Base-by-base conservation (phyloP, 257 asterid genomes). In the Ajuga chamaepitys region DNA sequence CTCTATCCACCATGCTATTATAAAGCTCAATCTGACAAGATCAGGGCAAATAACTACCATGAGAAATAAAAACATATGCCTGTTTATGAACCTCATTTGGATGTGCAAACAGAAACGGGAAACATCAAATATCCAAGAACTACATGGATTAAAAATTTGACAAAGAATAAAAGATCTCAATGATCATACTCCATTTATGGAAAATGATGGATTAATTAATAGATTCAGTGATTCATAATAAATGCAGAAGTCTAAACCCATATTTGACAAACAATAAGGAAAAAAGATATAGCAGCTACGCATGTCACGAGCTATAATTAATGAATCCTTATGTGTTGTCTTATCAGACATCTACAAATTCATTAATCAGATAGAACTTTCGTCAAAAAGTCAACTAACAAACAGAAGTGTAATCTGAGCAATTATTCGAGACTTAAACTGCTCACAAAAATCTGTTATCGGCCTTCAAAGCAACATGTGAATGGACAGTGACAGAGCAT, bases 1-100 rank as follows among this genome's bases (percentile, higher is more conserved):
- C 96, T 83, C 85, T 84, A 70, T 88, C 87, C 72, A 88, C 95
- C 84, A 86, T 75, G 82, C 89, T 85, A 66, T 88, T 83, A 70
- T 91, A 91, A 67, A 91, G 78, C 79, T 83, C 95, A 80, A 91
- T 88, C 96, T 91, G 87, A 62, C 66, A 70, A 64, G 21, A 62
- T 42, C 20, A 30, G 30, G 56, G 67, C 41, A 48, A 57, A 68
- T 47, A 16, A 75, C 40, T 41, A 75, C 17, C 25, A 47, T 53
- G 55, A 68, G 73, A 63, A 30, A 40, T 17, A 44, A 38, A 59
- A 64, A 12, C 61, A 52, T 24, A 1, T n/a, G 48, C 21, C 66
- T 35, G 42, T 53, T 34, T 45, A 13, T 42, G 7, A 44, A 61
- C 40, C 51, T 47, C n/a, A 69, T 21, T 9, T 54, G 28, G 44